phyloP scores from a whole-genome alignment of 805 yeast genomes.

The Sporopachydermia quercuum region DNA sequence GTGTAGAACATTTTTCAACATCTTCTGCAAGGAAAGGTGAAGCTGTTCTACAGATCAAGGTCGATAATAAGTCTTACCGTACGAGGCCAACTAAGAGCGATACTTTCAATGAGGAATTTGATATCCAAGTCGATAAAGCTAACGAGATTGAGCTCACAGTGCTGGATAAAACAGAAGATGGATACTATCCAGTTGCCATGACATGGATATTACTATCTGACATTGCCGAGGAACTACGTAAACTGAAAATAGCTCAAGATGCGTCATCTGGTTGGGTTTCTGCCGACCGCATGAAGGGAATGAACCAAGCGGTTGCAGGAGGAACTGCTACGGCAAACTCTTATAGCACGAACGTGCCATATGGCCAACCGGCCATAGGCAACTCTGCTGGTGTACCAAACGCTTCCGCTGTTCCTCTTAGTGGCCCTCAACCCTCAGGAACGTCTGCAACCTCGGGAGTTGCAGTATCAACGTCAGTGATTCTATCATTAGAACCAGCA shows the following conservation, averaged over 20 bases:
- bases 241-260: constrained; percentile 68
- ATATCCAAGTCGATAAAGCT: constrained; percentile 73
- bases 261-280: constrained; percentile 78
- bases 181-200: constrained; percentile 74
- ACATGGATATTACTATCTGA: constrained; percentile 87
- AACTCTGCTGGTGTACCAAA: not conserved
- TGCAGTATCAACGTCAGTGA: not conserved
- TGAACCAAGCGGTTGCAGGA: constrained; percentile 7
- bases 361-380: not conserved
- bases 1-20: constrained; percentile 84
- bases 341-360: constrained; percentile 4
- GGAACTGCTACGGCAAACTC: constrained; percentile 7
- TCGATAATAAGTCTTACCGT: constrained; percentile 76
- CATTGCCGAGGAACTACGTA: constrained; percentile 87
- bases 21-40: constrained; percentile 69
- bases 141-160: constrained; percentile 84
- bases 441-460: not conserved
- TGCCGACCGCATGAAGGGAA: constrained; percentile 25
- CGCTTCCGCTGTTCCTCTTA: not conserved
- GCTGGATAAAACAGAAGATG: constrained; percentile 61
- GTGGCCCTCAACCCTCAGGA: not conserved
- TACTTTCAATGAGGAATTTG: constrained; percentile 72
- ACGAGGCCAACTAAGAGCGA: constrained; percentile 66
- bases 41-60: constrained; percentile 57
- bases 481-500: constrained; percentile 55